These are phyloP conservation scores for Oxytropis ochrocephala DNA, from an alignment of 306 rosid genomes.

Conservation along the genomic window DNA sequence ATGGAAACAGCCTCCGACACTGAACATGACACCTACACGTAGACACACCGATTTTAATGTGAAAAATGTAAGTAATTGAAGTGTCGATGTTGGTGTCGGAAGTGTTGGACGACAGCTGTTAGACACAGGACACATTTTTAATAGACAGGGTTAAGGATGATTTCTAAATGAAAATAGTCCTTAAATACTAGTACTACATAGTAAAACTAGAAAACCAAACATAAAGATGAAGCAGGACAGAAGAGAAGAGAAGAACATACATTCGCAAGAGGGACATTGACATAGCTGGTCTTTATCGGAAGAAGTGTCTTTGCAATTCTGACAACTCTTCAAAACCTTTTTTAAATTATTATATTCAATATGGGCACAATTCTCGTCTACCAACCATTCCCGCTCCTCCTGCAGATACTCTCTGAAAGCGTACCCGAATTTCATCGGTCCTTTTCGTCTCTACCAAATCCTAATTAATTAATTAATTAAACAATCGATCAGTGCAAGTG, in stretches of 20 bases:
- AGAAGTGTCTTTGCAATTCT: conserved; percentile 29
- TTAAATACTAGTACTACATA: background rate
- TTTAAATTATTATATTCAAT: conserved; percentile 69
- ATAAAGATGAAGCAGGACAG: background rate
- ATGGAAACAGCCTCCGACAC: too few relatives aligned
- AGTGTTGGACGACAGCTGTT: too few relatives aligned
- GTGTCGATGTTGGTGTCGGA: too few relatives aligned
- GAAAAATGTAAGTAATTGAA: too few relatives aligned
- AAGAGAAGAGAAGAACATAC: conserved; percentile 27
- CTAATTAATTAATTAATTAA: conserved; percentile 10
- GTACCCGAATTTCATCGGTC: conserved; percentile 69
- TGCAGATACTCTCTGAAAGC: conserved; percentile 56
- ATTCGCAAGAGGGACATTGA: conserved; percentile 59
- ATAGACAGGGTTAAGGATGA: too few relatives aligned
- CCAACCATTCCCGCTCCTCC: conserved; percentile 44
- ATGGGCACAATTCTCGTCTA: conserved; percentile 55
- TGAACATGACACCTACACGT: too few relatives aligned
- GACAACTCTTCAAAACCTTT: conserved; percentile 75
- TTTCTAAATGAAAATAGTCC: too few relatives aligned
- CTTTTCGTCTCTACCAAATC: conserved; percentile 15
- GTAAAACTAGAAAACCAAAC: background rate
- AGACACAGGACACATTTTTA: too few relatives aligned
- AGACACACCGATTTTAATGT: too few relatives aligned
- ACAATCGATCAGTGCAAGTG: background rate
- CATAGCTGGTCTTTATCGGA: conserved; percentile 28